These are phyloP conservation scores for Botrytis deweyae DNA, from an alignment of 2,329 filamentous ascomycete genomes.

Conservation along the genomic window DNA sequence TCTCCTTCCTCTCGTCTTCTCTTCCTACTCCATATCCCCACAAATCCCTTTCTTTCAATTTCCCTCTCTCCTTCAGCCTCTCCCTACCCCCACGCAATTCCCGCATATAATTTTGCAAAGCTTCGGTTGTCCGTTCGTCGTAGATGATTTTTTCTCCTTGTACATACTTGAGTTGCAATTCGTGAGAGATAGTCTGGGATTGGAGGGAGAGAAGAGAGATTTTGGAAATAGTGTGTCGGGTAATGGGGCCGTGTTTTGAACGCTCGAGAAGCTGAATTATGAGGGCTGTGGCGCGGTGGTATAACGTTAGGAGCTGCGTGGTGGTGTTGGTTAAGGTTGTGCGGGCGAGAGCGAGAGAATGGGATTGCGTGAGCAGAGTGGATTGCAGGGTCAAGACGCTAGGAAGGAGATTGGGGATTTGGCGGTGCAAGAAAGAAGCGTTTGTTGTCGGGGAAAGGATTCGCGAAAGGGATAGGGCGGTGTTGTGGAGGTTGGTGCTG, in stretches of 20 bases:
- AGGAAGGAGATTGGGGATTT: conserved; percentile 50
- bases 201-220: conserved; percentile 28
- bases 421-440: conserved; percentile 56
- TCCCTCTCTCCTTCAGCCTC: conserved; percentile 34
- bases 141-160: conserved; percentile 36
- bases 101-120: conserved; percentile 33
- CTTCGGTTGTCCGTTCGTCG: conserved; percentile 33
- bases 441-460: conserved; percentile 50
- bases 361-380: background rate
- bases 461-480: conserved; percentile 50
- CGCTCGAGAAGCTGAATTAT: conserved; percentile 37
- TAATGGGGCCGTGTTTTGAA: conserved; percentile 33
- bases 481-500: conserved; percentile 50
- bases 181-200: conserved; percentile 25
- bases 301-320: conserved; percentile 28
- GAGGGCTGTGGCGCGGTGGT: conserved; percentile 32
- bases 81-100: conserved; percentile 35
- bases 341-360: conserved; percentile 7
- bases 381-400: conserved; percentile 43
- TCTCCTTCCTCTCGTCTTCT: conserved; percentile 35
- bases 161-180: conserved; percentile 26
- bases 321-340: conserved; percentile 24
- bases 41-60: conserved; percentile 33
- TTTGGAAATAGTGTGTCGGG: conserved; percentile 31
- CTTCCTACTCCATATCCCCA: conserved; percentile 39